Percentiles rank a stretch among this genome's conserved stretches.
phyloP scores from a whole-genome alignment of 164 flowering plant genomes.

The Buxus sempervirens region DNA sequence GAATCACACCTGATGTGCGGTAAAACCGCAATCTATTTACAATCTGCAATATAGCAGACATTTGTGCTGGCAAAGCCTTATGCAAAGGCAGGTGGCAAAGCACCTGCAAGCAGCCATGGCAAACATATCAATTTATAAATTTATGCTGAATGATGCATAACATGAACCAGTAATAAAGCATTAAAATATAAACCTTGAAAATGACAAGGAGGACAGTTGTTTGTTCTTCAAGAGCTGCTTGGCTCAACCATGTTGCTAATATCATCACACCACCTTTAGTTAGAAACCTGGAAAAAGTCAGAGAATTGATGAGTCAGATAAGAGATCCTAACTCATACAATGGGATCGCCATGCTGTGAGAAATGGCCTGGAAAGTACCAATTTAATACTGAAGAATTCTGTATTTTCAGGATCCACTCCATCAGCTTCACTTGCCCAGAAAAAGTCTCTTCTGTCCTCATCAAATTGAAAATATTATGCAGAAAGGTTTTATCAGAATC shows the following conservation, averaged over 20 bases:
- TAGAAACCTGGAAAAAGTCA: constrained; percentile 59
- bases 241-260: constrained; percentile 83
- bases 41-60: constrained; percentile 86
- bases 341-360: neutral
- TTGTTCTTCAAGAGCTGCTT: constrained; percentile 91
- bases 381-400: constrained; percentile 55
- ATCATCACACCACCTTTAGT: constrained; percentile 85
- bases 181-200: constrained; percentile 51
- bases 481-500: constrained; percentile 63
- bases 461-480: constrained; percentile 65
- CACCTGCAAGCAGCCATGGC: constrained; percentile 46
- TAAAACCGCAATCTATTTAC: constrained; percentile 84
- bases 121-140: constrained; percentile 6
- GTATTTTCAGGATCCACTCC: constrained; percentile 84
- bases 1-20: constrained; percentile 71
- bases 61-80: constrained; percentile 77
- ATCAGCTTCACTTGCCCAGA: constrained; percentile 87
- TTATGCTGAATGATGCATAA: neutral
- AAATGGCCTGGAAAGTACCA: constrained; percentile 44
- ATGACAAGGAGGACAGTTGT: constrained; percentile 70
- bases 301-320: constrained; percentile 10
- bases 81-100: constrained; percentile 85
- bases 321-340: neutral
- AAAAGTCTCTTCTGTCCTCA: constrained; percentile 83
- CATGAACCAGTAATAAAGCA: neutral